Base-by-base conservation (phyloP, 345 rosid genomes). In the Clausena lansium region DNA sequence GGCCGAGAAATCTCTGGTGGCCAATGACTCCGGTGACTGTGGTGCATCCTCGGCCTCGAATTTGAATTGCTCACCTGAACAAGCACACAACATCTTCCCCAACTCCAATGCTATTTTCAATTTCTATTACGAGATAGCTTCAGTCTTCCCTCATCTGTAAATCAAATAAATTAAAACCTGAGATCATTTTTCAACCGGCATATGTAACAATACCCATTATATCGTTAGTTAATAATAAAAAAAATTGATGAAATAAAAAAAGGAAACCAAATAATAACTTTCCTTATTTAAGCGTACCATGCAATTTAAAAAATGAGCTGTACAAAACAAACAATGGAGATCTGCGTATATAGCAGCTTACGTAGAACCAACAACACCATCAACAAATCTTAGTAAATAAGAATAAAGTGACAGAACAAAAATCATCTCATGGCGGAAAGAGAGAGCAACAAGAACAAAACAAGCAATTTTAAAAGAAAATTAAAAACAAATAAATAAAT, bases 31-130 rank as follows among this genome's bases (percentile, higher is more conserved):
- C 62, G 98, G 98, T 17, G 99, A 94, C 67, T 87, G 91, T 7
- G 97, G 94, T 73, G 90, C 90, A 22, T 96, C 99, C 77, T 96
- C 98, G 45, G 91, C 99, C 77, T 96, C 98, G 45, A 93, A 84
- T 77, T 91, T 89, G 87, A 96, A 94, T 65, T 89, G 98, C 85
- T 94, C 97, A 25, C 99, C 97, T 36, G 99, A 96, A 81, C 98
- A 96, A 84, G 98, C 93, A 78, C 98, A 94, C 94, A 96, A 78
- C 98, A 94, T 94, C 81, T 82, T 87, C 57, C 57, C 7, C 22
- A 52, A 5, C 75, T 79, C 79, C 77, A 28, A 54, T 36, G 67
- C 24, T 14, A 35, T 14, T 60, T 35, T 61, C 71, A 61, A 69
- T 54, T 52, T 68, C 33, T 36, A 36, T 52, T 2, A 13, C 39